phyloP scores from a whole-genome alignment of 139 green algal species.

The Tetradesmus obliquus region DNA sequence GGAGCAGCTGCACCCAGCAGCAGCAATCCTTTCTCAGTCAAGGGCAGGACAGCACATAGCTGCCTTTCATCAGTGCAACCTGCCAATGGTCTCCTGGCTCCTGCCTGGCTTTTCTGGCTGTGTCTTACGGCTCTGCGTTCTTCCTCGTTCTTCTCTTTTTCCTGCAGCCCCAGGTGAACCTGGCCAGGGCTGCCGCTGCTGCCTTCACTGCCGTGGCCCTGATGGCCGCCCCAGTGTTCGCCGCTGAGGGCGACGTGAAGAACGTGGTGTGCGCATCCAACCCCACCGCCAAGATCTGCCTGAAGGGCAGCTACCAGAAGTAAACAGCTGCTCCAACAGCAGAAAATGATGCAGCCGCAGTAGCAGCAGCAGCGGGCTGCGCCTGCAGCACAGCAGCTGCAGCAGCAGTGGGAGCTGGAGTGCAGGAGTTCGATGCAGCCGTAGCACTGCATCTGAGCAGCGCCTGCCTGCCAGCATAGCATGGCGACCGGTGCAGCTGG shows the following conservation, averaged over 20 bases:
- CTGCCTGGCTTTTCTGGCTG: background rate
- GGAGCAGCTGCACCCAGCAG: background rate
- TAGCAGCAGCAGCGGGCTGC: background rate
- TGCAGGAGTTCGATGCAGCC: background rate
- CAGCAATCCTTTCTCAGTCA: background rate
- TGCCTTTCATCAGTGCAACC: no score
- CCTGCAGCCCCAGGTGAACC: conserved; percentile 17
- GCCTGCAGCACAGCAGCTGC: background rate
- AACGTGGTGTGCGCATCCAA: conserved; percentile 37
- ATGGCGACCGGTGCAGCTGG: background rate
- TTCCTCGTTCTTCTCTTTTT: background rate
- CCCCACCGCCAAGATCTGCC: conserved; percentile 41
- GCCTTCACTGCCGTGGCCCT: conserved; percentile 29
- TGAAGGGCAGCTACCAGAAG: conserved; percentile 21
- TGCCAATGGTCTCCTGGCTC: no score
- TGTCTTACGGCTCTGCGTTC: background rate
- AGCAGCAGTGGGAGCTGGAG: background rate
- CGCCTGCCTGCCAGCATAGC: background rate
- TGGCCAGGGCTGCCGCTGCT: conserved; percentile 25
- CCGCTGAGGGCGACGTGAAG: conserved; percentile 23
- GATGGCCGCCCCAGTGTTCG: conserved; percentile 17
- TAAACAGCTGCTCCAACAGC: background rate
- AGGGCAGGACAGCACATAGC: background rate
- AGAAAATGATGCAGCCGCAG: background rate
- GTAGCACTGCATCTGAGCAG: background rate